Evolutionary conservation across 768 basidiomycete species (phyloP), one percentile per base, ranked within the genome.

Genomic region (Cantharellus cinnabarinus): DNA sequence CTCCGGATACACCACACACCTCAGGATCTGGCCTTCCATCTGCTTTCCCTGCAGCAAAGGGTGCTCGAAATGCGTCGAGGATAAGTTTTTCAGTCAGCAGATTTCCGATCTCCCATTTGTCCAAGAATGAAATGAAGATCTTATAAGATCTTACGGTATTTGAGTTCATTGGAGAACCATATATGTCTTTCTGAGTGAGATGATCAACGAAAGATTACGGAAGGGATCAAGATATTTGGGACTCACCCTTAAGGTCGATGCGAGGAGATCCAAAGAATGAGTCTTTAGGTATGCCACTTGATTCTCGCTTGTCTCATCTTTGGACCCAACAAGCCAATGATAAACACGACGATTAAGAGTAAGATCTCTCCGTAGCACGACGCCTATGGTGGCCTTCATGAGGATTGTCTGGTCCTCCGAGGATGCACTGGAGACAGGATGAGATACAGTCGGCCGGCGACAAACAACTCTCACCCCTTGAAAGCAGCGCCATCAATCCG

Each of bases 51-150:
- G 37, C 20, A 61, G 41, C 40, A 42, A 41, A 10, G 44, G 20
- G 34, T 72, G 66, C 67, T 79, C 79, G 56, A 2, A 97, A 80
- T 0, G 87, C 76, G 64, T 94, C 87, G 64, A 85, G 79, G 5
- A 87, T 79, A 57, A 97, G 71, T 3, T 73, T 74, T 44, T 89
- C 83, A 0, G 90, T 90, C 37, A 99, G 69, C 0, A 77, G 75
- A 4, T 77, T 79, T 3, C 94, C 94, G 51, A 98, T 83, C 68
- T 98, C 95, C 87, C 89, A 97, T 69, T 95, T 95, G 69, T 99
- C 95, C 63, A 97, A 73, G 15, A 98, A 70, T 1, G 90, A 93
- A 34, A 98, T 83, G 68, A 95, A 93, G 41, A 98, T 85, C 70
- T 93, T 94, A 77, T 91, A 98, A 0, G 95, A 89, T 35, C 88